Evolutionary conservation across 768 basidiomycete species (phyloP), one percentile per base, ranked within the genome.

Genomic region (Tylopilus sp.): DNA sequence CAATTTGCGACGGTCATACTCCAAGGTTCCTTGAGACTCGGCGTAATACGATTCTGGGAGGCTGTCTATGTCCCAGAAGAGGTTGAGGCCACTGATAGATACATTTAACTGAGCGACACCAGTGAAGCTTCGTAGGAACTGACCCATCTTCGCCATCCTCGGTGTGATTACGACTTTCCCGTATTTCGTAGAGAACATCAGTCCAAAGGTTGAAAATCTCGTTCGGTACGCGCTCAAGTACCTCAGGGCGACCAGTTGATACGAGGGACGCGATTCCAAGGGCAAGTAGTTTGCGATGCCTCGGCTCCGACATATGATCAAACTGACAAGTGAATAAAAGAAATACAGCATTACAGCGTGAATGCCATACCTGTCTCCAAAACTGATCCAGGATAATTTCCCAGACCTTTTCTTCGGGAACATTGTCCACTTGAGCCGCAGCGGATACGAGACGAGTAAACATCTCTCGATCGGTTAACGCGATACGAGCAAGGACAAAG

Each of bases 151-250:
- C 73, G 17, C 74, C 74, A 43, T 71, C 64, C 17, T 69, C 67
- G 1, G 63, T 60, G 22, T 65, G 64, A 25, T 64, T 72, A 58
- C 76, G 72, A 9, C 83, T 83, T 69, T 95, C 93, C 63, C 85
- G 87, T 46, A 94, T 77, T 66, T 94, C 92, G 14, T 86, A 87
- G 48, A 95, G 84, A 6, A 94, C 92, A 56, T 94, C 92, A 34
- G 87, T 72, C 92, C 92, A 96, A 26, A 93, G 71, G 62, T 90
- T 88, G 68, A 90, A 89, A 24, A 92, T 82, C 60, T 94, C 92
- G 4, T 76, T 79, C 14, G 82, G 77, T 24, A 96, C 71, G 19
- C 88, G 79, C 28, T 79, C 75, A 11, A 96, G 79, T 12, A 92
- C 84, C 60, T 90, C 86, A 0, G 78, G 77, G 21, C 82, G 80